Conservation (phyloP, 768 basidiomycete genomes). For the Naganishia antarctica region DNA sequence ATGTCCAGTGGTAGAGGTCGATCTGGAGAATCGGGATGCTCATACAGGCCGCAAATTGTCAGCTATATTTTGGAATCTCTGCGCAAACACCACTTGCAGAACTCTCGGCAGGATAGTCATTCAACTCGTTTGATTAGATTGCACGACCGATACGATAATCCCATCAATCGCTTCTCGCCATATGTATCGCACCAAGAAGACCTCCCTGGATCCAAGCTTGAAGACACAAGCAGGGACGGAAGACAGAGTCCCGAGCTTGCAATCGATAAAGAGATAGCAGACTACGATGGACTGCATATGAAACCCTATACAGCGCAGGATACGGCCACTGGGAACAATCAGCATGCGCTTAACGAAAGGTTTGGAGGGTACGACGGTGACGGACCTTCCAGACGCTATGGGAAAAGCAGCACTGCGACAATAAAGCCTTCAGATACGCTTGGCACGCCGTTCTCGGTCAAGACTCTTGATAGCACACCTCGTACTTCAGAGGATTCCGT, state of each 20-base stretch:
- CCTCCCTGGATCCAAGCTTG: not conserved
- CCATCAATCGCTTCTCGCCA: not conserved
- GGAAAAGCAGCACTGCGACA: conserved; percentile 15
- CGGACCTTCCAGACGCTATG: not conserved
- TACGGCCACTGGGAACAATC: not conserved
- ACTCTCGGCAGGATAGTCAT: not conserved
- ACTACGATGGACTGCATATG: not conserved
- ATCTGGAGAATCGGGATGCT: too few species aligned
- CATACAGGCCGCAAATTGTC: not conserved
- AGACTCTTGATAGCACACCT: not conserved
- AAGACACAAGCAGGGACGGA: not conserved
- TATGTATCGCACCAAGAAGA: not conserved
- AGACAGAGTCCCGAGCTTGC: conserved; percentile 9
- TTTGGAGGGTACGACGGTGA: not conserved
- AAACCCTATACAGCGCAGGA: not conserved
- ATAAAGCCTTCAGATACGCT: not conserved
- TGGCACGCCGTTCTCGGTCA: conserved; percentile 13
- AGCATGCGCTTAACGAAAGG: not conserved
- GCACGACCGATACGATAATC: not conserved
- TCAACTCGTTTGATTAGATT: not conserved
- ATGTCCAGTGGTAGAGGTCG: too few species aligned
- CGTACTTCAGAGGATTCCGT: conserved; percentile 12
- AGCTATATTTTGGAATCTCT: conserved; percentile 15
- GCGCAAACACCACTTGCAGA: conserved; percentile 5
- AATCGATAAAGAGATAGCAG: conserved; percentile 8